phyloP scores from a whole-genome alignment of 1,284 basidiomycete species.

The Porphyrellus sp. region DNA sequence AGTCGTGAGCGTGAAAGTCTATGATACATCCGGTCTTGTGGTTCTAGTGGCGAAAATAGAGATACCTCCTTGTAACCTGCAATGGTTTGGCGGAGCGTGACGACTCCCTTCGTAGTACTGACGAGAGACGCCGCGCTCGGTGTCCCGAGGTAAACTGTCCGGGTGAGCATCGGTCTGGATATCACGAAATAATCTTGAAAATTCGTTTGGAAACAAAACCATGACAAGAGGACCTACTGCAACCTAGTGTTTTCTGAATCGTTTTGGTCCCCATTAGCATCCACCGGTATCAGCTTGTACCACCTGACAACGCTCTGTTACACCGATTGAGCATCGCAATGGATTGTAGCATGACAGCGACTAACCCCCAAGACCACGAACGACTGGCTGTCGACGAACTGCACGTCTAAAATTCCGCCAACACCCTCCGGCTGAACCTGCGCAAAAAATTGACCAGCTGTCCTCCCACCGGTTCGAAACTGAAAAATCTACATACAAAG shows the following conservation, averaged over 20 bases:
- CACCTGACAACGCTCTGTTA: conserved; percentile 19
- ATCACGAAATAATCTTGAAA: conserved; percentile 8
- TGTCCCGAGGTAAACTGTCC: conserved; percentile 10
- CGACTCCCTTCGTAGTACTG: conserved; percentile 10
- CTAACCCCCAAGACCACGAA: conserved; percentile 30
- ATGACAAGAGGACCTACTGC: conserved; percentile 19
- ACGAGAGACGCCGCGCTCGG: conserved; percentile 8
- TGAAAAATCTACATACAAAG: conserved; percentile 20
- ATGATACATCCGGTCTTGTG: conserved; percentile 10
- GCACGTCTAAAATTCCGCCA: conserved; percentile 23
- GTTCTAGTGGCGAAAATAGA: conserved; percentile 9
- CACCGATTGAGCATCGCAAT: conserved; percentile 10
- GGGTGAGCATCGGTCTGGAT: conserved; percentile 12
- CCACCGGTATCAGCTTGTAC: conserved; percentile 22
- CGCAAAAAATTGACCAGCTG: conserved; percentile 1
- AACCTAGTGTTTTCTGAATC: conserved; percentile 15
- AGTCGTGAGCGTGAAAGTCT: conserved; percentile 23
- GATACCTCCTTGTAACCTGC: conserved; percentile 22
- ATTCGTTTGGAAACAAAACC: conserved; percentile 2
- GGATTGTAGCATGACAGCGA: neutral
- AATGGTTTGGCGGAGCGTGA: conserved; percentile 23
- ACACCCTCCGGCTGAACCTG: conserved; percentile 19
- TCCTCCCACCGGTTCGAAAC: conserved; percentile 13
- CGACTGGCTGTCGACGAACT: conserved; percentile 23
- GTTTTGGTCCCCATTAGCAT: conserved; percentile 12